These are phyloP conservation scores for Ustilago lituana DNA, from an alignment of 1,284 basidiomycete species.

Conservation along the genomic window DNA sequence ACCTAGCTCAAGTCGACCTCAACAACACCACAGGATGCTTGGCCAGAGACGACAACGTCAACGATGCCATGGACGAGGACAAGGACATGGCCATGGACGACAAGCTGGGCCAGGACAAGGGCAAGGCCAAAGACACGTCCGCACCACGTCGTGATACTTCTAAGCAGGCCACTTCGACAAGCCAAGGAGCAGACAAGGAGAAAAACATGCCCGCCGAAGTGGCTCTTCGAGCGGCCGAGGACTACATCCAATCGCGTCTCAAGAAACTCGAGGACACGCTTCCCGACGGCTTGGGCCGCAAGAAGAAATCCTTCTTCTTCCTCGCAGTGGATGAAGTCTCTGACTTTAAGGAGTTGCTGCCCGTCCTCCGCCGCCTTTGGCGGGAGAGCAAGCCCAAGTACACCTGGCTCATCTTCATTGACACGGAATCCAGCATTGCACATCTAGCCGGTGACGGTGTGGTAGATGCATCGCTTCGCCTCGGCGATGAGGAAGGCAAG, in stretches of 20 bases:
- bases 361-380: constrained; percentile 4
- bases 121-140: neutral
- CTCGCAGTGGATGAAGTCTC: constrained; percentile 3
- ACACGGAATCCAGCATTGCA: no score
- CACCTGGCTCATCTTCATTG: constrained; percentile 5
- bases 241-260: neutral
- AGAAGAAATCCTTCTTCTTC: neutral
- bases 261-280: neutral
- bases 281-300: neutral
- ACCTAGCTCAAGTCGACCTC: no score
- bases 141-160: neutral
- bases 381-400: neutral
- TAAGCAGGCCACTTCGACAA: neutral
- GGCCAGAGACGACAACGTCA: no score
- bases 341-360: neutral
- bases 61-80: neutral
- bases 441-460: no score
- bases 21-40: no score
- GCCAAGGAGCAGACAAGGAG: neutral
- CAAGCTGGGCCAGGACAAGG: neutral
- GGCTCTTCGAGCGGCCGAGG: no score
- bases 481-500: no score
- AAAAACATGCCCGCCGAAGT: neutral
- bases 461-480: no score
- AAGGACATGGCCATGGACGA: neutral